Conservation (phyloP, 805 yeast genomes). For the Candida silvicultrix region DNA sequence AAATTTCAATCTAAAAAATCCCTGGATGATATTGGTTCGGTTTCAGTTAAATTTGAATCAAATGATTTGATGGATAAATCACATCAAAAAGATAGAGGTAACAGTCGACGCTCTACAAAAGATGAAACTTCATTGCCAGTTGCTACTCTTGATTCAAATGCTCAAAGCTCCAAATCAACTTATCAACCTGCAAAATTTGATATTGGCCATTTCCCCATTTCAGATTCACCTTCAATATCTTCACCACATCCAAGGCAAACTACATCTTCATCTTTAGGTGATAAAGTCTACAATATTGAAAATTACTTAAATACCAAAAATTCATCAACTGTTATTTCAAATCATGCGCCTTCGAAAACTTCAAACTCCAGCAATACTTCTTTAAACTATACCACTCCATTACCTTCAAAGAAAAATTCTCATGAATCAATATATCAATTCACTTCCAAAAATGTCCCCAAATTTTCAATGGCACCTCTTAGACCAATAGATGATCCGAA, state of each 20-base stretch:
- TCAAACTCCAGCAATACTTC: background rate
- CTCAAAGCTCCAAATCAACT: background rate
- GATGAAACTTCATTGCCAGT: too few relatives aligned
- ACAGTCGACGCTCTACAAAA: background rate
- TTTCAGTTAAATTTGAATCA: background rate
- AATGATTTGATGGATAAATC: slow-evolving; percentile 1
- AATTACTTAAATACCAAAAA: slow-evolving; percentile 4
- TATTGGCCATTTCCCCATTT: background rate
- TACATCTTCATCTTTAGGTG: slow-evolving; percentile 2
- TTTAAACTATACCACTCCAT: slow-evolving; percentile 5
- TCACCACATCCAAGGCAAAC: background rate
- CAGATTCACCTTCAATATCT: background rate
- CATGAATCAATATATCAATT: slow-evolving; percentile 13
- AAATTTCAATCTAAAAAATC: slow-evolving; percentile 12
- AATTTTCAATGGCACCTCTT: slow-evolving; percentile 23
- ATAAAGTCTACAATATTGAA: slow-evolving; percentile 4
- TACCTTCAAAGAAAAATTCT: slow-evolving; percentile 17
- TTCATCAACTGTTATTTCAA: background rate
- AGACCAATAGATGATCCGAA: slow-evolving; percentile 66
- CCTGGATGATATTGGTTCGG: slow-evolving; percentile 8
- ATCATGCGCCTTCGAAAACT: slow-evolving; percentile 2
- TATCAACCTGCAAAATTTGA: slow-evolving; percentile 6
- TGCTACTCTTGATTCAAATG: too few relatives aligned
- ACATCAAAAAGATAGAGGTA: background rate
- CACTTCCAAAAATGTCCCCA: slow-evolving; percentile 11